These are phyloP conservation scores for Termitomyces bulborhizus DNA, from an alignment of 768 basidiomycete species.

Conservation along the genomic window DNA sequence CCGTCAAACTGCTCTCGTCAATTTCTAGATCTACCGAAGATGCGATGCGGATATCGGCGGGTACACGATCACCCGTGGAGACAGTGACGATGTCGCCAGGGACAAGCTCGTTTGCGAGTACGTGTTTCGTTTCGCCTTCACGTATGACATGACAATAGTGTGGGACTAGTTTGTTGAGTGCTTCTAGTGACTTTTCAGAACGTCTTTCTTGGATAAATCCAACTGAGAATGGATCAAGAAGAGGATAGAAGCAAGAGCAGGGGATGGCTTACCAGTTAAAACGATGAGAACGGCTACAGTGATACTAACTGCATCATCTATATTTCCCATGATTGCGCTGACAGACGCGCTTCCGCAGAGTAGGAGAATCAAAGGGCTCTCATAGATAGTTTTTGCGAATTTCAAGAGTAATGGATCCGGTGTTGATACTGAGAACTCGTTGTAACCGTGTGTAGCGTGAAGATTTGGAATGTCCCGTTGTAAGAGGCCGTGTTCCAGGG, in stretches of 20 bases:
- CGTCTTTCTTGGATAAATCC: conserved; percentile 95
- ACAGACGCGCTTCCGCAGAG: conserved; percentile 86
- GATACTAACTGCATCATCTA: conserved; percentile 93
- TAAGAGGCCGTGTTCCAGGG: conserved; percentile 55
- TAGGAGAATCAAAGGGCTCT: conserved; percentile 87
- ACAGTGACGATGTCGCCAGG: conserved; percentile 92
- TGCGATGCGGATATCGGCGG: conserved; percentile 85
- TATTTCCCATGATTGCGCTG: conserved; percentile 90
- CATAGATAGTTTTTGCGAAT: conserved; percentile 93
- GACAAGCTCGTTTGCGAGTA: conserved; percentile 96
- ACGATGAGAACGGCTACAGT: conserved; percentile 90
- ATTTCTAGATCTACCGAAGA: conserved; percentile 85
- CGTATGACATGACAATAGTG: conserved; percentile 93
- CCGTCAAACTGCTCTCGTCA: conserved; percentile 93
- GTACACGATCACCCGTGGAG: conserved; percentile 87
- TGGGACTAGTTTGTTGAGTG: conserved; percentile 93
- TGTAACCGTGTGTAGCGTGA: conserved; percentile 73
- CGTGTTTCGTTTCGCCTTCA: conserved; percentile 62
- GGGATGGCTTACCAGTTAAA: conserved; percentile 64
- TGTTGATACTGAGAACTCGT: conserved; percentile 85
- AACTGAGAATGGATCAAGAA: conserved; percentile 34
- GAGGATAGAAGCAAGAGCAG: not conserved
- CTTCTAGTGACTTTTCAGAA: conserved; percentile 92
- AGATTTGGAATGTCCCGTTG: conserved; percentile 56
- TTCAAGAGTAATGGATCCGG: conserved; percentile 81